Conservation (phyloP, 805 yeast species). For the Torulaspora indica region DNA sequence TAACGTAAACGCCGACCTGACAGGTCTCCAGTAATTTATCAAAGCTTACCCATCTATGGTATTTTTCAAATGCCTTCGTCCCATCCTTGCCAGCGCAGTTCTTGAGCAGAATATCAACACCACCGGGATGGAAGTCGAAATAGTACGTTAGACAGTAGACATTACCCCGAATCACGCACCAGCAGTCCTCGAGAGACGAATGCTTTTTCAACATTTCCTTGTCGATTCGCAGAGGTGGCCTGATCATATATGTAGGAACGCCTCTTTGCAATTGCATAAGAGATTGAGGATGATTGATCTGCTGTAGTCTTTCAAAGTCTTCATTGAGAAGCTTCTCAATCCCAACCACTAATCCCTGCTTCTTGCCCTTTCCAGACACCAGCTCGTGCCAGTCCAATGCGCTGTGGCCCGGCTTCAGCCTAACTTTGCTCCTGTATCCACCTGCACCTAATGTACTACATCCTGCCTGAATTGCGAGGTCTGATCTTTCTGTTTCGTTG, state of each 20-base stretch:
- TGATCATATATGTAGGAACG: conserved; percentile 20
- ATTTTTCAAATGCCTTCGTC: conserved; percentile 66
- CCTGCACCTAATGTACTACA: conserved; percentile 23
- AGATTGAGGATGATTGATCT: conserved; percentile 19
- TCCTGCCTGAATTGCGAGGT: conserved; percentile 15
- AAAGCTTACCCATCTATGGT: conserved; percentile 76
- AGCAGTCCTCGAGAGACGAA: conserved; percentile 59
- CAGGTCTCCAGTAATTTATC: conserved; percentile 79
- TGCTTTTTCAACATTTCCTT: conserved; percentile 59
- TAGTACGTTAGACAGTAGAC: conserved; percentile 87
- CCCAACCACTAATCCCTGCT: conserved; percentile 24
- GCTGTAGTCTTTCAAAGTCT: conserved; percentile 13
- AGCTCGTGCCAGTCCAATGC: conserved; percentile 34
- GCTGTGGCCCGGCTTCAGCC: conserved; percentile 35
- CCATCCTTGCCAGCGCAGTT: conserved; percentile 78
- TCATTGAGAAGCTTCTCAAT: conserved; percentile 12
- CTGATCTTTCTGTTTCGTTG: not conserved
- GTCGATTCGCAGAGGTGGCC: conserved; percentile 50
- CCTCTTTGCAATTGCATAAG: conserved; percentile 17
- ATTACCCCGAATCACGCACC: conserved; percentile 77
- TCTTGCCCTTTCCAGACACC: conserved; percentile 13
- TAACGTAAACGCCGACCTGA: conserved; percentile 53
- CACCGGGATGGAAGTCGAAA: conserved; percentile 89
- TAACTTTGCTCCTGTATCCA: conserved; percentile 33
- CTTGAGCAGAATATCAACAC: conserved; percentile 66